These are phyloP conservation scores for Syzygium malaccense DNA, from an alignment of 441 rosid species.

Conservation along the genomic window DNA sequence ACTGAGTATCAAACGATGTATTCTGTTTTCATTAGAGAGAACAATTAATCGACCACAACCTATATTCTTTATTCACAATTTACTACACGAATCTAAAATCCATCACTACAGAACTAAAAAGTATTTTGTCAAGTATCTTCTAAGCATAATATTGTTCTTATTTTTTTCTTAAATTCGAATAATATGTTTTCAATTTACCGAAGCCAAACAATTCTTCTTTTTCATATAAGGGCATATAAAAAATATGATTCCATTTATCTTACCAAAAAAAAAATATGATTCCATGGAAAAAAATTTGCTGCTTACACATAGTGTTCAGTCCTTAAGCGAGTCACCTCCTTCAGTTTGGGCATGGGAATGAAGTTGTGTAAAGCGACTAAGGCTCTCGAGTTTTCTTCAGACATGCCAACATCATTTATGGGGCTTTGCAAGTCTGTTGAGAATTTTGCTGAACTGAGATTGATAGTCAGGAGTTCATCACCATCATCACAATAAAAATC, in stretches of 20 bases:
- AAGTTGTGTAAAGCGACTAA: not conserved
- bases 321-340: constrained; percentile 6
- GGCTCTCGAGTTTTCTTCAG: not conserved
- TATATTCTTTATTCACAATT: not conserved
- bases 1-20: not conserved
- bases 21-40: not conserved
- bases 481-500: not conserved
- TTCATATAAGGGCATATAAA: not conserved
- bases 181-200: not conserved
- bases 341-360: constrained; percentile 2
- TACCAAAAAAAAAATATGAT: not conserved
- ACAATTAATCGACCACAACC: not conserved
- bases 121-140: too few relatives aligned
- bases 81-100: too few relatives aligned
- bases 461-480: constrained; percentile 5
- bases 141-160: too few relatives aligned
- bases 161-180: not conserved
- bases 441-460: not conserved
- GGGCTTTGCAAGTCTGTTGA: not conserved
- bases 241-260: not conserved
- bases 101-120: too few relatives aligned
- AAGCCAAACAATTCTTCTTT: not conserved
- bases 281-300: not conserved
- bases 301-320: constrained; percentile 15
- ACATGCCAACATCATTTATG: not conserved